These are phyloP conservation scores for Clitopilus hobsonii DNA, from an alignment of 768 basidiomycete genomes.

Conservation along the genomic window DNA sequence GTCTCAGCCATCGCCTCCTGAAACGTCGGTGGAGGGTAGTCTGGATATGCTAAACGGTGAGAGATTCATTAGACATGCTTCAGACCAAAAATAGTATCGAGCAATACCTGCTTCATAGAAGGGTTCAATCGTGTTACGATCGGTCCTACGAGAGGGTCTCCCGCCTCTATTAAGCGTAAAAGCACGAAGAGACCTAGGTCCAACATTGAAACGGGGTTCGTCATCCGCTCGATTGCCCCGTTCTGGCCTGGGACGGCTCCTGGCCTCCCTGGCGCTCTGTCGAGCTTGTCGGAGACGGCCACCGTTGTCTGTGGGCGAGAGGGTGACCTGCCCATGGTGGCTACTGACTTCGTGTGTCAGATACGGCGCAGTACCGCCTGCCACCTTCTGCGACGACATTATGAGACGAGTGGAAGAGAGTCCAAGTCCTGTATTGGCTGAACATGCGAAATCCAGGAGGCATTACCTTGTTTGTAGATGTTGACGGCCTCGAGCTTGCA, in stretches of 20 bases:
- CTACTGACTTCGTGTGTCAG: slow-evolving; percentile 49
- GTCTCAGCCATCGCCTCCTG: slow-evolving; percentile 59
- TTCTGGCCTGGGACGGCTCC: slow-evolving; percentile 27
- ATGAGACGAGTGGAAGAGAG: slow-evolving; percentile 29
- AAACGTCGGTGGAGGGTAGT: slow-evolving; percentile 75
- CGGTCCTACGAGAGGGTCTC: slow-evolving; percentile 23
- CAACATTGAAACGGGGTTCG: slow-evolving; percentile 39
- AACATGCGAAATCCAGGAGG: slow-evolving; percentile 38
- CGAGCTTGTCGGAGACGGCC: slow-evolving; percentile 37
- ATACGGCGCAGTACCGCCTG: slow-evolving; percentile 54
- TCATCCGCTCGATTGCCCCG: slow-evolving; percentile 43
- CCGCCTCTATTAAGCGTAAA: slow-evolving; percentile 18
- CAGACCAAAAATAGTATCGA: background rate
- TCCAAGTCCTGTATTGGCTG: slow-evolving; percentile 22
- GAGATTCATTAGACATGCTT: background rate
- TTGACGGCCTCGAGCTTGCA: slow-evolving; percentile 12
- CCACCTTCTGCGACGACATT: slow-evolving; percentile 40
- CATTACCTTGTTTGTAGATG: slow-evolving; percentile 31
- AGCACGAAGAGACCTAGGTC: slow-evolving; percentile 26
- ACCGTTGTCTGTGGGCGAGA: slow-evolving; percentile 46
- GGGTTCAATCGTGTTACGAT: slow-evolving; percentile 16
- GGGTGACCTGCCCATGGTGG: slow-evolving; percentile 49
- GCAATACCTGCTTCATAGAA: slow-evolving; percentile 18
- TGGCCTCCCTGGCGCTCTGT: slow-evolving; percentile 27
- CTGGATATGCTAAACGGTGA: slow-evolving; percentile 35